Base-by-base conservation (phyloP, 106 monocot species). In the Dioscorea zingiberensis region DNA sequence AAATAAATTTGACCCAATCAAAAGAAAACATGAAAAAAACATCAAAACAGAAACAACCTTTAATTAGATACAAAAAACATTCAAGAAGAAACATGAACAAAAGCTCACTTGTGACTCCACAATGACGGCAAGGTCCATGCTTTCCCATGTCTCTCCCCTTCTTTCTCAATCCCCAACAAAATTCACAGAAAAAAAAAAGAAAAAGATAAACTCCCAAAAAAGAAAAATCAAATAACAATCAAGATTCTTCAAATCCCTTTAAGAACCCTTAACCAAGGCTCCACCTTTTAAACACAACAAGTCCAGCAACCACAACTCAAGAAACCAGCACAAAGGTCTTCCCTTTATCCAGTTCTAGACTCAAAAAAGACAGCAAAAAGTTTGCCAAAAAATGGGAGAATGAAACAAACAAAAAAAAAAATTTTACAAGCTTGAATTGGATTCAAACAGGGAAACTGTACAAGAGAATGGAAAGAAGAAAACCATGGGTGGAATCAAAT, bases 21-120 rank as follows among this genome's bases (percentile, higher is more conserved):
- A 53, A 61, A 30, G 13, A 72, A 38, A 38, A 55, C 19, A 15
- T n/a, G 32, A 63, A 58, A n/a, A 47, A 65, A 26, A 21, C 63
- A 19, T 3, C 61, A 21, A 53, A 57, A 66, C 18, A 45, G n/a
- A 64, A 71, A 21, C 27, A 49, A 51, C 67, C 69, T 30, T 30
- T 10, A 38, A 38, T 38, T 10, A 38, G 38, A 38, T 38, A 38
- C 38, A 38, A 38, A 6, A 57, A 62, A 75, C 66, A 70, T 62
- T 69, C 25, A 38, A 4, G 3, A 51, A 51, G n/a, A 66, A 71
- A 55, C 28, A 72, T 63, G 68, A 76, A 77, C 53, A 80, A 60
- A 65, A 76, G 85, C 95, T 97, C 87, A 97, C 95, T 91, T 81
- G 95, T 97, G 65, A 91, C 83, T 78, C 95, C 91, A 80, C 95